Percentiles rank a stretch among this genome's conserved stretches.
phyloP scores from a whole-genome alignment of 2,329 filamentous ascomycete genomes.

The Nothophaeocryptopus gaeumannii region DNA sequence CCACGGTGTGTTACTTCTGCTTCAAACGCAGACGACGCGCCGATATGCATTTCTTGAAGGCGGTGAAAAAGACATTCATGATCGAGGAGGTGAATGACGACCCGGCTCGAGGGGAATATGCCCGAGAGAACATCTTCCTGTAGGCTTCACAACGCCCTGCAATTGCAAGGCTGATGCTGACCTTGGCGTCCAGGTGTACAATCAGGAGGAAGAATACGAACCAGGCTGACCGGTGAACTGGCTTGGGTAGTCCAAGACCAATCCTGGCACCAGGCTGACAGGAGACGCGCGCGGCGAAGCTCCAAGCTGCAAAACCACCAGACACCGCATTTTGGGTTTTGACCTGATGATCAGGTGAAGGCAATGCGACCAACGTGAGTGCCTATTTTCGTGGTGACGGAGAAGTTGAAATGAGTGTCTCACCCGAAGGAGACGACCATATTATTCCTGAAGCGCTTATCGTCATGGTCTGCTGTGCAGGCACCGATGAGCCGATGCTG shows the following conservation, averaged over 20 bases:
- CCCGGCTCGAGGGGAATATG: slow-evolving; percentile 45
- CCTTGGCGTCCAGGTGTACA: slow-evolving; percentile 19
- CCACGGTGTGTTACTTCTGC: slow-evolving; percentile 77
- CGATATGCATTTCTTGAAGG: slow-evolving; percentile 54
- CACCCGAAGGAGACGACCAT: too few species aligned
- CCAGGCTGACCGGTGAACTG: slow-evolving; percentile 14
- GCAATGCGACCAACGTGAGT: too few species aligned
- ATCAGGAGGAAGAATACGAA: slow-evolving; percentile 19
- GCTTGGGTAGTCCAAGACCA: slow-evolving; percentile 4
- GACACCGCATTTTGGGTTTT: too few species aligned
- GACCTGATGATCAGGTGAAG: too few species aligned
- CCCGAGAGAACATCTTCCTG: slow-evolving; percentile 51
- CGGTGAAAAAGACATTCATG: slow-evolving; percentile 48
- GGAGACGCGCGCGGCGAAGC: background rate
- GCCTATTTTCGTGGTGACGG: too few species aligned
- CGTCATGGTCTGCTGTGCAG: too few species aligned
- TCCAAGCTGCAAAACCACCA: too few species aligned
- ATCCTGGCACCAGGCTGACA: slow-evolving; percentile 12
- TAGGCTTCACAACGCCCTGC: slow-evolving; percentile 25
- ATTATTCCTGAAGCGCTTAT: too few species aligned
- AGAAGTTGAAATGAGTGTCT: too few species aligned
- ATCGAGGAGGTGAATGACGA: slow-evolving; percentile 49
- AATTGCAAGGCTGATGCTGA: slow-evolving; percentile 4
- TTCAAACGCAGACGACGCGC: slow-evolving; percentile 88
- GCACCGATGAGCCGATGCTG: too few species aligned